phyloP scores from a whole-genome alignment of 495 filamentous ascomycete genomes.

The Trichoderma virens region DNA sequence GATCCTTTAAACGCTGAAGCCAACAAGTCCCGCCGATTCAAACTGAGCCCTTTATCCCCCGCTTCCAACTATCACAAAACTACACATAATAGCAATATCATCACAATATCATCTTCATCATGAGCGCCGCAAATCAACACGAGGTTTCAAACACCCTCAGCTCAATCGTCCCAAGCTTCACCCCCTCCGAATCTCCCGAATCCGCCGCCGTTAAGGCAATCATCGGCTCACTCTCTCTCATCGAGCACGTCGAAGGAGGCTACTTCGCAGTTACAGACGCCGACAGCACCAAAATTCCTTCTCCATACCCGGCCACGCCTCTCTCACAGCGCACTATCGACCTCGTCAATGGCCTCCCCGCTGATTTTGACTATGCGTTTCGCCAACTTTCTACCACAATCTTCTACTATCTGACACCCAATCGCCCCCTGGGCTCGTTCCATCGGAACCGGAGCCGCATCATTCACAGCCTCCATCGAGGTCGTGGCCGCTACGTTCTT shows the following conservation, averaged over 20 bases:
- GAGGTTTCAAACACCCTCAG: neutral
- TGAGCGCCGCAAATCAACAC: neutral
- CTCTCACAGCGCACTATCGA: constrained; percentile 14
- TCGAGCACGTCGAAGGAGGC: constrained; percentile 54
- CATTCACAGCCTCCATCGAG: constrained; percentile 44
- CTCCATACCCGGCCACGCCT: constrained; percentile 34
- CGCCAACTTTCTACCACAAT: constrained; percentile 47
- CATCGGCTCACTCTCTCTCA: neutral
- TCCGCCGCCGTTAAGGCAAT: neutral
- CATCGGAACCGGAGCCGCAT: constrained; percentile 53
- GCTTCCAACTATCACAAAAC: too few relatives aligned
- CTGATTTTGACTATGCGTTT: constrained; percentile 27
- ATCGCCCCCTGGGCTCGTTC: constrained; percentile 46
- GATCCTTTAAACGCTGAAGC: too few relatives aligned
- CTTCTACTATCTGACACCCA: constrained; percentile 54
- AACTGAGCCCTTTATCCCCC: too few relatives aligned
- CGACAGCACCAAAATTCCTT: constrained; percentile 38
- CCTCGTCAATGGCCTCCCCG: constrained; percentile 19
- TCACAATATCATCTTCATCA: neutral
- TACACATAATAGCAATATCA: too few relatives aligned
- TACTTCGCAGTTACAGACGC: constrained; percentile 59
- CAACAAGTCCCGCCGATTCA: too few relatives aligned
- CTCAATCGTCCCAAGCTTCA: neutral
- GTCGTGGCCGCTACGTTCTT: constrained; percentile 9
- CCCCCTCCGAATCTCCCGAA: neutral